Percentiles rank a stretch among this genome's conserved stretches.
Conservation (phyloP, 148 eudicot genomes). For the Fallopia convolvulus region DNA sequence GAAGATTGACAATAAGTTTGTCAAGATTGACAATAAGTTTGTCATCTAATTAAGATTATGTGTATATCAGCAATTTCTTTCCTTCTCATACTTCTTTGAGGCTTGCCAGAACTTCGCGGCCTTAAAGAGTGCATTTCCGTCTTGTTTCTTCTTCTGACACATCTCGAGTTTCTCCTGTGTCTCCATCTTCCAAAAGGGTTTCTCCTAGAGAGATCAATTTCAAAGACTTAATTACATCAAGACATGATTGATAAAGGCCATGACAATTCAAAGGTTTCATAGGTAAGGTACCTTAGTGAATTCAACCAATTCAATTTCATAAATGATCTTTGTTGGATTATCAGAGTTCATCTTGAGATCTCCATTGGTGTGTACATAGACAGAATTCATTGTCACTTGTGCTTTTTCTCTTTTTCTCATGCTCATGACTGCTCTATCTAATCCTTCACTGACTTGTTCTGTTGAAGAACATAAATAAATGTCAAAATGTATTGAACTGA, state of each 20-base stretch:
- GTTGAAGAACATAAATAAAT: not conserved
- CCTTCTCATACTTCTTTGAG: slow-evolving; percentile 49
- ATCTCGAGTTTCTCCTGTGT: slow-evolving; percentile 42
- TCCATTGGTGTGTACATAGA: slow-evolving; percentile 11
- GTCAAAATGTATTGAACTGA: not conserved
- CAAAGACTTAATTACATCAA: not conserved
- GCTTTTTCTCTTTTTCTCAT: slow-evolving; percentile 39
- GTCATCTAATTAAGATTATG: not conserved
- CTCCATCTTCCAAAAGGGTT: slow-evolving; percentile 58
- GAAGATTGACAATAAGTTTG: not conserved
- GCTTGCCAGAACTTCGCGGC: slow-evolving; percentile 48
- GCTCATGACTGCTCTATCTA: slow-evolving; percentile 31
- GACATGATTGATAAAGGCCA: not conserved
- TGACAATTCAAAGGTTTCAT: not conserved
- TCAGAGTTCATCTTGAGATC: not conserved
- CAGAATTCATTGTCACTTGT: slow-evolving; percentile 17
- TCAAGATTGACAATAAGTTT: not conserved
- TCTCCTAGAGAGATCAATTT: slow-evolving; percentile 28
- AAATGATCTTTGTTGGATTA: slow-evolving; percentile 18
- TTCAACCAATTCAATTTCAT: slow-evolving; percentile 29
- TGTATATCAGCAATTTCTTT: slow-evolving; percentile 4
- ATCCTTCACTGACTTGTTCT: slow-evolving; percentile 29
- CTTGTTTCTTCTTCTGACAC: slow-evolving; percentile 46
- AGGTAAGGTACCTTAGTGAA: slow-evolving; percentile 24
- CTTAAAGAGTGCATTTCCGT: slow-evolving; percentile 43